Evolutionary conservation across 1,139 yeast genomes (phyloP).

Genomic region (Candida neerlandica): DNA sequence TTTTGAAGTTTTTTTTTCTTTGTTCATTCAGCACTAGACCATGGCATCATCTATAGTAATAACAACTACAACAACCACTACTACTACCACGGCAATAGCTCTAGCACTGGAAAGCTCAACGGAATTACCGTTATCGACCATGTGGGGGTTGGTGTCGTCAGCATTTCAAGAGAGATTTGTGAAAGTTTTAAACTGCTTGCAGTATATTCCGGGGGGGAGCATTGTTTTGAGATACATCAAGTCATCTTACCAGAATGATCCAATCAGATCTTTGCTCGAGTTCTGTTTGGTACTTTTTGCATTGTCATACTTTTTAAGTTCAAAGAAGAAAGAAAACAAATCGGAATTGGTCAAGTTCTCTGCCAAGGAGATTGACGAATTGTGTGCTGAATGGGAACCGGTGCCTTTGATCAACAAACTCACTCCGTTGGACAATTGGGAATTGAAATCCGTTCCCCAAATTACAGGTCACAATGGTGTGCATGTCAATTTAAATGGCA

Average conservation of each 20-base stretch:
- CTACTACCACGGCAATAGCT: constrained; percentile 29
- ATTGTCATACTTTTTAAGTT: constrained; percentile 76
- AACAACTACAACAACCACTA: constrained; percentile 19
- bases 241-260: constrained; percentile 93
- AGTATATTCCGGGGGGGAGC: constrained; percentile 76
- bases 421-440: constrained; percentile 58
- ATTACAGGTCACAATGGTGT: constrained; percentile 59
- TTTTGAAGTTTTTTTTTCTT: not conserved
- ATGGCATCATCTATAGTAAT: constrained; percentile 18
- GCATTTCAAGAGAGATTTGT: constrained; percentile 40
- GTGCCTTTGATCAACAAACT: constrained; percentile 71
- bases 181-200: constrained; percentile 38
- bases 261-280: constrained; percentile 85
- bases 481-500: constrained; percentile 35
- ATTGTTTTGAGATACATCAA: constrained; percentile 74
- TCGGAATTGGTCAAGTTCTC: constrained; percentile 68
- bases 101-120: constrained; percentile 19
- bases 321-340: constrained; percentile 79
- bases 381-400: constrained; percentile 90
- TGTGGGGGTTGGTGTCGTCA: constrained; percentile 41
- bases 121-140: constrained; percentile 33
- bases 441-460: constrained; percentile 62
- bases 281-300: constrained; percentile 80
- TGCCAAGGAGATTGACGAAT: constrained; percentile 73
- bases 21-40: not conserved